A percentile compares a stretch with the other conserved stretches of the same genome.
phyloP scores from a whole-genome alignment of 345 rosid species.

The Eucalyptus melliodora region DNA sequence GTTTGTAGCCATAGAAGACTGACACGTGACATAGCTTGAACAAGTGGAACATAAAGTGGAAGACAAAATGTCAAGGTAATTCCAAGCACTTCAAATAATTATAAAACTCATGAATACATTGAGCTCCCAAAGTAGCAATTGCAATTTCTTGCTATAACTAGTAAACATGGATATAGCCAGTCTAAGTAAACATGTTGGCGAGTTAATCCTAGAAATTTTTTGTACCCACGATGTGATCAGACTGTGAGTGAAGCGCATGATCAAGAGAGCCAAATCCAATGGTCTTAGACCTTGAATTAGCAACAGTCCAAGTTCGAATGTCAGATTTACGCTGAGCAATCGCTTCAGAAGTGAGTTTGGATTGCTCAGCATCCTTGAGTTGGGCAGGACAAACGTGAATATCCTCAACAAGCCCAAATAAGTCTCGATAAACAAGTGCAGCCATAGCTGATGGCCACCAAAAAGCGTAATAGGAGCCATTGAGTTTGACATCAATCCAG shows the following conservation, averaged over 20 bases:
- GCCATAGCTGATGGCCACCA: no score
- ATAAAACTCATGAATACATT: not conserved
- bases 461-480: no score
- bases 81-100: not conserved
- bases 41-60: no score
- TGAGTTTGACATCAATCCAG: no score
- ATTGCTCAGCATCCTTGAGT: not conserved
- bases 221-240: not conserved
- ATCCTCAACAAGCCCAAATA: not conserved
- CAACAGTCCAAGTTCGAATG: not conserved
- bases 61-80: no score
- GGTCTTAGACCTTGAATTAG: not conserved
- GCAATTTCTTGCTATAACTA: not conserved
- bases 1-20: no score
- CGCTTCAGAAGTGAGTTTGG: not conserved
- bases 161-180: not conserved
- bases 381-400: not conserved
- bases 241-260: not conserved
- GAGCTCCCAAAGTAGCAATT: no score
- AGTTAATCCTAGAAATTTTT: not conserved
- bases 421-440: not conserved
- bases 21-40: no score
- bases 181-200: not conserved
- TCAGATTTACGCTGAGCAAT: not conserved
- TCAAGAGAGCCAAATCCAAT: not conserved